Conservation (phyloP, 1,284 basidiomycete species). For the Megacollybia platyphylla region DNA sequence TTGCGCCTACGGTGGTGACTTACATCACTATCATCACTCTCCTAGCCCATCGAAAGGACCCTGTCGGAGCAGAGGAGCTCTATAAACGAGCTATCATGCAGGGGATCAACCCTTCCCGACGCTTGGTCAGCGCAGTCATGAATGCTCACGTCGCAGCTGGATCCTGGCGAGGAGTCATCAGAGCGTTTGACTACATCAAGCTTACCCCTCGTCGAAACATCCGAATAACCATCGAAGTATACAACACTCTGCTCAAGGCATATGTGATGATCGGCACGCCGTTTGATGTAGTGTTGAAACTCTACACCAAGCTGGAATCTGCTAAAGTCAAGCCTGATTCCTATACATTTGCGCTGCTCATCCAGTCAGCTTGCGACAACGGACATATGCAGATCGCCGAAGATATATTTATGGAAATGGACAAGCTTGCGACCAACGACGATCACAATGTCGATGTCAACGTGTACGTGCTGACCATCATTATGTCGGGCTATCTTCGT, state of each 20-base stretch:
- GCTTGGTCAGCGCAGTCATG: slow-evolving; percentile 65
- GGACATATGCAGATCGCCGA: slow-evolving; percentile 56
- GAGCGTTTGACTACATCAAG: slow-evolving; percentile 60
- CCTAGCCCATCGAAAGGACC: slow-evolving; percentile 57
- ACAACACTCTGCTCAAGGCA: slow-evolving; percentile 78
- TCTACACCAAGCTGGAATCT: slow-evolving; percentile 51
- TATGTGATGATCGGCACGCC: slow-evolving; percentile 77
- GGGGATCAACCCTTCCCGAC: slow-evolving; percentile 50
- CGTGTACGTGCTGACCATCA: slow-evolving; percentile 66
- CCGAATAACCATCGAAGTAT: slow-evolving; percentile 41
- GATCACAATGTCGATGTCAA: slow-evolving; percentile 31
- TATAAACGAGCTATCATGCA: slow-evolving; percentile 52
- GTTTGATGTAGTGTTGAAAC: slow-evolving; percentile 46
- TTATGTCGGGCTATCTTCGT: slow-evolving; percentile 74
- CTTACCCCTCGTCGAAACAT: slow-evolving; percentile 20
- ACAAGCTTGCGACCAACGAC: slow-evolving; percentile 22
- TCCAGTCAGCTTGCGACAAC: slow-evolving; percentile 78
- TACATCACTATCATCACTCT: slow-evolving; percentile 66
- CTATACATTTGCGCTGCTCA: slow-evolving; percentile 65
- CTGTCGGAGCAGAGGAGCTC: slow-evolving; percentile 53
- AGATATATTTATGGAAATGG: slow-evolving; percentile 62
- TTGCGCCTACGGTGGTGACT: slow-evolving; percentile 37
- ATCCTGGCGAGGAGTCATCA: slow-evolving; percentile 66
- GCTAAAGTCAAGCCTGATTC: slow-evolving; percentile 43
- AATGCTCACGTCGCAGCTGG: slow-evolving; percentile 77